These are phyloP conservation scores for Pythium grandisporangium DNA, from an alignment of 352 stramenopile genomes.

Conservation along the genomic window DNA sequence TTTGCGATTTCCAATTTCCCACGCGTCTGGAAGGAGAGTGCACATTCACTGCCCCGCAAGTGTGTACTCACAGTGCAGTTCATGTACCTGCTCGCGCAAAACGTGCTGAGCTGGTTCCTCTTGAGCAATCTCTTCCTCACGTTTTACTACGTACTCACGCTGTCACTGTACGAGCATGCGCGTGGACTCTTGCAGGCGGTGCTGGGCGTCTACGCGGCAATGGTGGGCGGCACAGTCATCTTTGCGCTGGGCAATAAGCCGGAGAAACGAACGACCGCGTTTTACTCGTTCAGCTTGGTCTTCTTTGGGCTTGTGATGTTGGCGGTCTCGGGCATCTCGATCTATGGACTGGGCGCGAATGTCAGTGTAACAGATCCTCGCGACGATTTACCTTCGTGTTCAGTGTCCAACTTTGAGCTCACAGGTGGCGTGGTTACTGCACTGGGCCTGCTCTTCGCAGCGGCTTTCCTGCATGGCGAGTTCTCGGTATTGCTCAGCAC, in stretches of 20 bases:
- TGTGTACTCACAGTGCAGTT: slow-evolving; percentile 31
- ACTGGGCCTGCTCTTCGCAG: slow-evolving; percentile 14
- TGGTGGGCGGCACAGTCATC: slow-evolving; percentile 28
- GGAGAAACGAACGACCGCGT: slow-evolving; percentile 31
- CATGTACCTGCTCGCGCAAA: slow-evolving; percentile 28
- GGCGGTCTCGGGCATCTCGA: slow-evolving; percentile 27
- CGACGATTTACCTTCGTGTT: slow-evolving; percentile 15
- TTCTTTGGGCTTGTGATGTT: slow-evolving; percentile 39
- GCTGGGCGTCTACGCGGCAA: slow-evolving; percentile 24
- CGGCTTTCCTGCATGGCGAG: slow-evolving; percentile 27
- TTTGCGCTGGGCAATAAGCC: slow-evolving; percentile 36
- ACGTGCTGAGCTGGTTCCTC: slow-evolving; percentile 30
- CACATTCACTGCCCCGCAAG: slow-evolving; percentile 25
- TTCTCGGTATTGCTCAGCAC: slow-evolving; percentile 24
- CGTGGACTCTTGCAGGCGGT: slow-evolving; percentile 18
- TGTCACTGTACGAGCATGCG: slow-evolving; percentile 22
- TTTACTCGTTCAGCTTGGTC: slow-evolving; percentile 32
- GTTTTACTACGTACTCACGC: slow-evolving; percentile 35
- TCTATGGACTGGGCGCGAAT: slow-evolving; percentile 26
- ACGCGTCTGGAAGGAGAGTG: slow-evolving; percentile 37
- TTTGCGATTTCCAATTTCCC: slow-evolving; percentile 47
- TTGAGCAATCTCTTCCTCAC: slow-evolving; percentile 39
- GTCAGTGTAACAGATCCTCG: slow-evolving; percentile 19
- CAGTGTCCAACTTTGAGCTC: slow-evolving; percentile 21
- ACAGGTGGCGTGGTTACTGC: slow-evolving; percentile 13